Percentiles rank a stretch among this genome's conserved stretches.
These are phyloP conservation scores for Lipomyces sp. DNA, from an alignment of 805 yeast species.

Conservation along the genomic window DNA sequence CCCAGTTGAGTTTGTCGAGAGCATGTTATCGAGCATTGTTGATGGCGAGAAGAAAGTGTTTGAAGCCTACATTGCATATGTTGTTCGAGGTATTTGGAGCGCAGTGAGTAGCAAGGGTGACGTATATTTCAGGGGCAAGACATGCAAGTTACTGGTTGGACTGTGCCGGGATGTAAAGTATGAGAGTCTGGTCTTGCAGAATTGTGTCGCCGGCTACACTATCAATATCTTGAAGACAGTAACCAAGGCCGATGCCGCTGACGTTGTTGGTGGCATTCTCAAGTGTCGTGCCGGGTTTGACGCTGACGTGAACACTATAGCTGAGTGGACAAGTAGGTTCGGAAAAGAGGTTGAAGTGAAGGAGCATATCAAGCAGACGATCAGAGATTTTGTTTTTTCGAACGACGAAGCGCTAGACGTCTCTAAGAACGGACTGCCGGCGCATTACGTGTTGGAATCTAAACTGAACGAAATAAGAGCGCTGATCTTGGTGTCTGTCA, in stretches of 20 bases:
- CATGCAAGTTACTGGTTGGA: background rate
- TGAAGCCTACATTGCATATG: constrained; percentile 20
- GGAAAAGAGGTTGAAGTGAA: background rate
- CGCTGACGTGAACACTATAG: background rate
- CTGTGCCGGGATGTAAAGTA: background rate
- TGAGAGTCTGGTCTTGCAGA: background rate
- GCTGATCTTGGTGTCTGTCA: background rate
- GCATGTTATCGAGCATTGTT: constrained; percentile 18
- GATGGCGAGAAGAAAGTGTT: constrained; percentile 10
- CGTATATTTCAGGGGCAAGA: background rate
- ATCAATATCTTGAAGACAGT: constrained; percentile 3
- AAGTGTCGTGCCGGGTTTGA: background rate
- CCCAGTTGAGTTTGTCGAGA: constrained; percentile 6
- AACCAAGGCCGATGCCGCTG: background rate
- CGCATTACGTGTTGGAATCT: background rate
- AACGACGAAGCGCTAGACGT: background rate
- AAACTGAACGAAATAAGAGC: background rate
- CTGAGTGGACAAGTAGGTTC: background rate
- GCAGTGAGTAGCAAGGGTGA: background rate
- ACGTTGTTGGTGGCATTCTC: background rate
- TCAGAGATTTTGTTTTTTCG: background rate
- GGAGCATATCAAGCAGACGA: background rate
- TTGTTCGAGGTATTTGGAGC: constrained; percentile 15
- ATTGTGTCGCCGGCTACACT: background rate
- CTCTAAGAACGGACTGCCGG: background rate